Base-by-base conservation (phyloP, 2,329 filamentous ascomycete genomes). In the Aureobasidium uvarum region DNA sequence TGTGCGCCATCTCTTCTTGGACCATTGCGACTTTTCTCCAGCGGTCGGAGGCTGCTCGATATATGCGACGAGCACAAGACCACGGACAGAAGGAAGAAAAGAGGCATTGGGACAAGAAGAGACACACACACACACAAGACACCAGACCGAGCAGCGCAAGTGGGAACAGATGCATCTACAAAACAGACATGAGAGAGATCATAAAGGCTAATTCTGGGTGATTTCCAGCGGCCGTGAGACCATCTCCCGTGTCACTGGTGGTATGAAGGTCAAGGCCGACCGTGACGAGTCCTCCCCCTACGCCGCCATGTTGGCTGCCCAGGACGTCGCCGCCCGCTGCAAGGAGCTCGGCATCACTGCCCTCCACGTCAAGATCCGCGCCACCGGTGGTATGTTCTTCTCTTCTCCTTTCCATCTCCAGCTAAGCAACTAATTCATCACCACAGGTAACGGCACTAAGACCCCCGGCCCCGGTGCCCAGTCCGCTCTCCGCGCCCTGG, bases 261-360 rank as follows among this genome's bases (percentile, higher is more conserved):
- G 96, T 80, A 99, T 99, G 95, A 99, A 99, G 88, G 95, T 99
- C 88, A 99, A 99, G 90, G 93, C 93, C 83, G 93, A 99, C 80
- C 94, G 95, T 87, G 95, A 99, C 85, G 95, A 99, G 87, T 98
- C 94, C 77, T 98, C 95, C 74, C 95, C 95, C 77, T 99, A 99
- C 87, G 95, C 95, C 78, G 95, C 95, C 84, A 99, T 99, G 95
- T 93, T 99, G 91, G 95, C 95, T 84, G 95, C 95, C 73, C 95
- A 99, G 87, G 75, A 77, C 68, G 92, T 96, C 79, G 95, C 95
- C 77, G 84, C 86, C 80, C 92, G 95, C 83, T 95, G 91, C 85
- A 90, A 90, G 82, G 87, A 91, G 78, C 82, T 93, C 75, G 88
- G 87, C 74, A 93, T 95, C 79, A 97, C 92, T 80, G 94, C 95